These are phyloP conservation scores for Copromyces sp. DNA, from an alignment of 495 filamentous ascomycete species.

Conservation along the genomic window DNA sequence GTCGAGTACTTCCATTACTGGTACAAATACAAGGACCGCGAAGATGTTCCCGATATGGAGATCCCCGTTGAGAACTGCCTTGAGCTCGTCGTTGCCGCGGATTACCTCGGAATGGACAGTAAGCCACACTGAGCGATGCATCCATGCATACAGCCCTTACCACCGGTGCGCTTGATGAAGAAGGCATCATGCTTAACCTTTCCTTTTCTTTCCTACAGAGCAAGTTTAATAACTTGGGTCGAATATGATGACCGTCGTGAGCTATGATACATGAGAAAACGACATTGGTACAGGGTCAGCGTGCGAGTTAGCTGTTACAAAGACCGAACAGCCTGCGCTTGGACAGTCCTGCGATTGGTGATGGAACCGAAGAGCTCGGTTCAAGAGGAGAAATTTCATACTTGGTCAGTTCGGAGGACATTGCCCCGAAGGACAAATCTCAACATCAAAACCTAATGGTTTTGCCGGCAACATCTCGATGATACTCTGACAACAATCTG, in stretches of 20 bases:
- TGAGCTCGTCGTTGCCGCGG: conserved; percentile 83
- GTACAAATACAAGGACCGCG: conserved; percentile 64
- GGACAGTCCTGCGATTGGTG: neutral
- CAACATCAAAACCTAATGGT: neutral
- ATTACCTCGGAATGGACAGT: conserved; percentile 53
- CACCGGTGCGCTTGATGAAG: neutral
- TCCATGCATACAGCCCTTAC: neutral
- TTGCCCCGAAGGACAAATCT: neutral
- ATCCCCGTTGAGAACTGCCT: conserved; percentile 77
- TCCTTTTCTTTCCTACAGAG: conserved; percentile 8
- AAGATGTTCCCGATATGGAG: conserved; percentile 86
- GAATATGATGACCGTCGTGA: neutral
- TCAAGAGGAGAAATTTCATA: neutral
- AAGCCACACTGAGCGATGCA: conserved; percentile 4
- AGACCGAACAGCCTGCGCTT: neutral
- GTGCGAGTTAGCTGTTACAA: neutral
- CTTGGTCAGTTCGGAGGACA: neutral
- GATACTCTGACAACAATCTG: neutral
- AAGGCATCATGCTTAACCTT: neutral
- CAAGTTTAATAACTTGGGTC: neutral
- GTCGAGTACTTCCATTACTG: conserved; percentile 88
- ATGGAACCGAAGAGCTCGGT: neutral
- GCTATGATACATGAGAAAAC: neutral
- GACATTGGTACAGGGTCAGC: neutral
- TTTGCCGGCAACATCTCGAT: neutral